phyloP scores from a whole-genome alignment of 1,139 yeast genomes.

The Kurtzmaniella natalensis region DNA sequence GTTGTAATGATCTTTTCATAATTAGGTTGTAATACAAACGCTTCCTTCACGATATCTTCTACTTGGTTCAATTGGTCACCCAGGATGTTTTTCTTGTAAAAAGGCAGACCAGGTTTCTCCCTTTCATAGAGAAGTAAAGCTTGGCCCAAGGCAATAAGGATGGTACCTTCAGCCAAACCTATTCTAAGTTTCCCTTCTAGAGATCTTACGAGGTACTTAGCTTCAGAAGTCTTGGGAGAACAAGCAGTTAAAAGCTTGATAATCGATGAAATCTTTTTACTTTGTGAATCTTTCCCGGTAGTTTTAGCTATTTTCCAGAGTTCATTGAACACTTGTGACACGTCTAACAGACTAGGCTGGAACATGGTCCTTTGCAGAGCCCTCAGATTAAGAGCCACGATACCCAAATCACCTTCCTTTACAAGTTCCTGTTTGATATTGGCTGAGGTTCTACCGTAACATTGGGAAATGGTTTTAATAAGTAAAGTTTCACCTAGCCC shows the following conservation, averaged over 20 bases:
- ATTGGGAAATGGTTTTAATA: constrained; percentile 83
- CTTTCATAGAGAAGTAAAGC: constrained; percentile 66
- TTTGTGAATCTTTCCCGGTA: constrained; percentile 83
- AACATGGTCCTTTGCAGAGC: constrained; percentile 90
- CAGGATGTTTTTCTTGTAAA: constrained; percentile 18
- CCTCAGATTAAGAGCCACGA: constrained; percentile 81
- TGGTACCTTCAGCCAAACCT: constrained; percentile 92
- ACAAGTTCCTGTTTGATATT: constrained; percentile 74
- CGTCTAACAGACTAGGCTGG: constrained; percentile 77
- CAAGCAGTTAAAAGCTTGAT: constrained; percentile 84
- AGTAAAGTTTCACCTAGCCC: constrained; percentile 90
- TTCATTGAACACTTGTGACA: constrained; percentile 67
- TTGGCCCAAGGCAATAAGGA: constrained; percentile 76
- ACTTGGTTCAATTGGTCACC: constrained; percentile 51
- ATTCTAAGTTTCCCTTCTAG: constrained; percentile 90
- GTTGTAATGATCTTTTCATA: constrained; percentile 71
- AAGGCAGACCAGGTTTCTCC: neutral
- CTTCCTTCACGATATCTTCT: constrained; percentile 78
- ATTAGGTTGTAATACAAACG: constrained; percentile 88
- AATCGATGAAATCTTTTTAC: constrained; percentile 69
- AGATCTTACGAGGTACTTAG: constrained; percentile 84
- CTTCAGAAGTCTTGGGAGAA: constrained; percentile 65
- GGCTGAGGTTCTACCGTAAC: constrained; percentile 75
- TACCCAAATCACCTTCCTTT: constrained; percentile 84
- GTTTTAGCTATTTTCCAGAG: constrained; percentile 73